Conservation (phyloP, 2,329 filamentous ascomycete genomes). For the Penicillium carneum region DNA sequence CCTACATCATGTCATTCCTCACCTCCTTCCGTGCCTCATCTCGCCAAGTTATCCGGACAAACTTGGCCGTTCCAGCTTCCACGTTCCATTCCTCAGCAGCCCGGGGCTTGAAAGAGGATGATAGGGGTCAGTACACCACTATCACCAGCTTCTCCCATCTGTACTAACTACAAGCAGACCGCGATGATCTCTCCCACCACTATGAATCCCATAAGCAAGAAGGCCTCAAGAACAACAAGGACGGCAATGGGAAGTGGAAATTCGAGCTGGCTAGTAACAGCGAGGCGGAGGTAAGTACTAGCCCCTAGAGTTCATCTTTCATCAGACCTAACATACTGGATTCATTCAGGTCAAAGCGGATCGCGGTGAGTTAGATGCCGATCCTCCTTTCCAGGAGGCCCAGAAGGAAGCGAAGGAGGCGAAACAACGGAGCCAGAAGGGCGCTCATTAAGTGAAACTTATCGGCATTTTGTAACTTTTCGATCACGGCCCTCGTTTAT, state of each 20-base stretch:
- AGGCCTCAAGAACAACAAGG: slow-evolving; percentile 57
- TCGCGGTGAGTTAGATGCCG: slow-evolving; percentile 54
- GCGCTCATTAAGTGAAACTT: background rate
- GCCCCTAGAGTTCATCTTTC: no score
- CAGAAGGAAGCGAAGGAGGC: slow-evolving; percentile 70
- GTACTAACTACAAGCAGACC: slow-evolving; percentile 40
- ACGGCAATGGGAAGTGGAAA: slow-evolving; percentile 77
- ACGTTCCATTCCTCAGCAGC: slow-evolving; percentile 42
- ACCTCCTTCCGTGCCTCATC: slow-evolving; percentile 37
- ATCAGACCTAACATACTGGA: slow-evolving; percentile 8
- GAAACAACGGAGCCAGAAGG: slow-evolving; percentile 48
- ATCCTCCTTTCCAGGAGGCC: slow-evolving; percentile 53
- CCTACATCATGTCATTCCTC: slow-evolving; percentile 48
- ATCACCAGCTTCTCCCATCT: background rate
- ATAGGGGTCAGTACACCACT: slow-evolving; percentile 40
- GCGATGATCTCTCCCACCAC: slow-evolving; percentile 53
- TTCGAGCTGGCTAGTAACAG: slow-evolving; percentile 77
- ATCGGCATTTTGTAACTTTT: background rate
- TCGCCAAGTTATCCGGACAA: slow-evolving; percentile 34
- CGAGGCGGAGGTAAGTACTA: slow-evolving; percentile 71
- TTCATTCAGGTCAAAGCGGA: slow-evolving; percentile 64
- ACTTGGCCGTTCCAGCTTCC: slow-evolving; percentile 26
- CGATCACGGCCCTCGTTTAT: background rate
- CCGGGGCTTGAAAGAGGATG: slow-evolving; percentile 46
- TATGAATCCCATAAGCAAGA: slow-evolving; percentile 69